phyloP scores from a whole-genome alignment of 2,329 filamentous ascomycete genomes.

The Epichloe sibirici region DNA sequence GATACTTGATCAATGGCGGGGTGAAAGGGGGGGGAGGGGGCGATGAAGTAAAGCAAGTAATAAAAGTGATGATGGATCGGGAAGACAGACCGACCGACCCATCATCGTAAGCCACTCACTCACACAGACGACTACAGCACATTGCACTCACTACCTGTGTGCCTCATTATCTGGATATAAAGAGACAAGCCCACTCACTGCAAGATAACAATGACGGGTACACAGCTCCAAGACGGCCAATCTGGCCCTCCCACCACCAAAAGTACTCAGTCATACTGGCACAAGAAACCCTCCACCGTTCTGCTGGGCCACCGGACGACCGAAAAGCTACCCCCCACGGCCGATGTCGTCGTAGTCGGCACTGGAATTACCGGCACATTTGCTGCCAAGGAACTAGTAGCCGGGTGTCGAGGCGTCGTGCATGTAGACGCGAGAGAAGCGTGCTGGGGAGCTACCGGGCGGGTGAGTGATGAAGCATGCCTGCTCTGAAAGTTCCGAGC shows the following conservation, averaged over 20 bases:
- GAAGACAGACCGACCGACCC: too few species aligned
- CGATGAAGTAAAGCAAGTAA: too few species aligned
- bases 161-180: neutral
- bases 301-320: conserved; percentile 60
- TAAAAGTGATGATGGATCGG: too few species aligned
- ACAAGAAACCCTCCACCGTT: conserved; percentile 49
- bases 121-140: too few species aligned
- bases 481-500: neutral
- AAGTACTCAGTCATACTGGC: conserved; percentile 62
- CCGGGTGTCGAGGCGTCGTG: conserved; percentile 43
- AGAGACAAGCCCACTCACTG: neutral
- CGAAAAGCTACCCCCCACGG: conserved; percentile 46
- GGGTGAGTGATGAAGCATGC: conserved; percentile 37
- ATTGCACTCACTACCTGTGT: too few species aligned
- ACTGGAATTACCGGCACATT: conserved; percentile 68
- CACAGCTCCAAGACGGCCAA: conserved; percentile 22
- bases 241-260: conserved; percentile 47
- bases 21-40: too few species aligned
- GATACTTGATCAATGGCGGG: too few species aligned
- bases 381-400: conserved; percentile 50
- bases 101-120: too few species aligned
- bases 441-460: conserved; percentile 74
- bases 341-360: conserved; percentile 61
- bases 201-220: conserved; percentile 18
- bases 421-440: conserved; percentile 70